A percentile compares a stretch with the other conserved stretches of the same genome.
These are phyloP conservation scores for Cryphonectria naterciae DNA, from an alignment of 2,329 filamentous ascomycete genomes.

Conservation along the genomic window DNA sequence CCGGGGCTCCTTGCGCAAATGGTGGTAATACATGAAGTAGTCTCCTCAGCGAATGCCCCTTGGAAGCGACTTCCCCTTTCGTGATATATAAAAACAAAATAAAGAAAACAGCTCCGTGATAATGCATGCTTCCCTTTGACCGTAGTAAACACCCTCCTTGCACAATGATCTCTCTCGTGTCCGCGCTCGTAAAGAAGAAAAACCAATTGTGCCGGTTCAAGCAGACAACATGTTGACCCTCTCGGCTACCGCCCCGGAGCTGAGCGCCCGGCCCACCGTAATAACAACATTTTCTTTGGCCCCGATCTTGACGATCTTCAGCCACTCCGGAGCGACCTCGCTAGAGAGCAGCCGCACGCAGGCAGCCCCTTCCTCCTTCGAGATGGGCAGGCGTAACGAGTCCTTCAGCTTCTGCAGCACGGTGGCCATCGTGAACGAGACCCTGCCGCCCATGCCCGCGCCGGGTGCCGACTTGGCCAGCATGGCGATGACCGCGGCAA, in stretches of 20 bases:
- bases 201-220: slow-evolving; percentile 18
- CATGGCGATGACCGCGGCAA: slow-evolving; percentile 69
- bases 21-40: slow-evolving; percentile 9
- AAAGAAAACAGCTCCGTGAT: neutral
- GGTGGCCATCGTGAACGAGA: slow-evolving; percentile 68
- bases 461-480: slow-evolving; percentile 56
- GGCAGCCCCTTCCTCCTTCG: slow-evolving; percentile 53
- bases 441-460: slow-evolving; percentile 54
- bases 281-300: slow-evolving; percentile 62
- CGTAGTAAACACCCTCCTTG: neutral
- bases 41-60: neutral
- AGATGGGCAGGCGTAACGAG: slow-evolving; percentile 62
- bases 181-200: neutral
- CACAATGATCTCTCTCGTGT: neutral
- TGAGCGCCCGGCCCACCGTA: slow-evolving; percentile 41
- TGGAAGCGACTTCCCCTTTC: neutral
- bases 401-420: slow-evolving; percentile 69
- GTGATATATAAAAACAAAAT: neutral
- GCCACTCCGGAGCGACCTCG: slow-evolving; percentile 62
- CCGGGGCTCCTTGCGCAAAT: neutral
- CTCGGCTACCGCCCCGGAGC: slow-evolving; percentile 25
- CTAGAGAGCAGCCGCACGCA: slow-evolving; percentile 56
- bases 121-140: neutral
- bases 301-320: slow-evolving; percentile 55
- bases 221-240: slow-evolving; percentile 35